Base-by-base conservation (phyloP, 1,284 basidiomycete genomes). In the Xanthoconium separans region DNA sequence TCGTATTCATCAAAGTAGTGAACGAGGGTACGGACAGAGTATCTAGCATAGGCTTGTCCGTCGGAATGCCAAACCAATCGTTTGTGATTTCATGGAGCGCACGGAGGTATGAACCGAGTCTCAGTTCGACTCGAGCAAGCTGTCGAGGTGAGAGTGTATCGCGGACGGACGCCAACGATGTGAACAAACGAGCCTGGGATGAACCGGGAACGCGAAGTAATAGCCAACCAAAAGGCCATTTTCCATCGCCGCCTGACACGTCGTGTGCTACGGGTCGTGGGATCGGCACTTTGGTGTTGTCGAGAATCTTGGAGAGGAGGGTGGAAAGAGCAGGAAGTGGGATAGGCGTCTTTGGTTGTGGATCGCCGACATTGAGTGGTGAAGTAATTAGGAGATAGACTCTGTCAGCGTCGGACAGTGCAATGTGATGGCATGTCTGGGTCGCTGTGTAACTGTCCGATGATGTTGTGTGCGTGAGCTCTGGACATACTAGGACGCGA, bases 61-160 rank as follows among this genome's bases (percentile, higher is more conserved):
- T 54, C 12, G 84, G 83, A 4, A 76, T 60, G 2, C 87, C 87
- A 61, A 82, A 90, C 81, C 82, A 89, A 62, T 89, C 85, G 70
- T 86, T 87, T 63, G 84, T 81, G 22, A 87, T 75, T 18, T 73
- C 72, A 62, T 90, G 87, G n/a, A 88, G 71, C 54, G 80, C 74
- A 13, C 78, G 78, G 36, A 89, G 75, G 61, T 80, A 74, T 30
- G 75, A 67, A 9, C 87, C 87, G 1, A 87, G 68, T 47, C 76
- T 72, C 16, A 85, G 73, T 55, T 88, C 83, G 54, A 87, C 62
- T n/a, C 76, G 68, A 8, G 76, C 65, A 3, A 65, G 64, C 42
- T 83, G 77, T 27, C 72, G 58, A 1, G 70, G 61, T 2, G 76
- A 71, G 40, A 88, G 74, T 24, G 71, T 57, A 13, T 64, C 60